Evolutionary conservation across 169 alveolate genomes (phyloP), one percentile per base, ranked within the genome.

Genomic region (Plasmodium gallinaceum): DNA sequence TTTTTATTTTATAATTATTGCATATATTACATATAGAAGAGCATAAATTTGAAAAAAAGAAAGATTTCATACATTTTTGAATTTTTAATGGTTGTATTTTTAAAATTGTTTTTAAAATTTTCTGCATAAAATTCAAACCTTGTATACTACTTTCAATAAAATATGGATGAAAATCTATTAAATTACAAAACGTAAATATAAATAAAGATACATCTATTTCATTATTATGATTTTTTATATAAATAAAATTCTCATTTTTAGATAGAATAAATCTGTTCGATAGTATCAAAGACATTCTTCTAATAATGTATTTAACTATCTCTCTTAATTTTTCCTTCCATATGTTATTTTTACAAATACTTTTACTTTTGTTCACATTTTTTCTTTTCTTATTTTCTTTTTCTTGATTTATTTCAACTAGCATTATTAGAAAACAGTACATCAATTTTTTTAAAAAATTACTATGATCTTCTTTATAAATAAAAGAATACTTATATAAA

Each of bases 371-470:
- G 26, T 51, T 48, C 22, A 18, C 37, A 74, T 16, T 58, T 42
- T 48, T 22, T 24, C 26, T 14, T 7, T 54, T 65, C 22, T 26
- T 71, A 18, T 69, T 42, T 6, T 37, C 60, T 7, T 7, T 72
- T 10, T 43, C 39, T 16, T 68, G 24, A 24, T 68, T 83, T 68
- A 83, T 83, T 83, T 83, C 91, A 3, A 83, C 43, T 24, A 83
- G 26, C 91, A 83, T 54, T 16, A 68, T 22, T 83, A 83, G 57
- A 62, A 83, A 83, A n/a, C 91, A 83, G 24, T 51, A 83, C 91
- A 83, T 83, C 48, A 83, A 39, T 22, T 83, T 83, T 58, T 24
- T 83, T 20, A 83, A 52, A 48, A 68, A 68, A 8, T 51, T 48
- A n/a, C 2, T 57, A 16, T 74, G 58, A 43, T 8, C 1, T 32